Evolutionary conservation across 192 early-diverging fungal species (phyloP).

Genomic region (Coemansia sp.): DNA sequence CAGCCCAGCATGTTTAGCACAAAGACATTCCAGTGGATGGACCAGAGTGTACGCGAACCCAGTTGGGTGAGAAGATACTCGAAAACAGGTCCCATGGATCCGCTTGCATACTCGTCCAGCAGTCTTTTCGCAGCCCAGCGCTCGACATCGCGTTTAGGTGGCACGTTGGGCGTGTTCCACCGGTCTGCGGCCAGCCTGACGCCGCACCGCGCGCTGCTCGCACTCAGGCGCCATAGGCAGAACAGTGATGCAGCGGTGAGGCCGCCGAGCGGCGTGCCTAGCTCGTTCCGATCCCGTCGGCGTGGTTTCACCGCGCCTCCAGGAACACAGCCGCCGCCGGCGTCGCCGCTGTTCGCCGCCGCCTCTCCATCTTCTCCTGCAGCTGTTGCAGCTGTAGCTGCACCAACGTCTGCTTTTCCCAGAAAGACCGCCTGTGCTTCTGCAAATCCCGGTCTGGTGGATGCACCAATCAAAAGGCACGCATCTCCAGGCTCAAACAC

Average conservation of each 20-base stretch:
- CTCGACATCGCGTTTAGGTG: conserved; percentile 7
- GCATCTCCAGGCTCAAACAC: neutral
- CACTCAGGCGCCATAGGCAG: conserved; percentile 40
- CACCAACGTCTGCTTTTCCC: conserved; percentile 3
- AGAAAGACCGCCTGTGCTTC: neutral
- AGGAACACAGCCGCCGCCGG: conserved; percentile 20
- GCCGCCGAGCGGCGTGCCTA: conserved; percentile 38
- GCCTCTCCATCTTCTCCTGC: neutral
- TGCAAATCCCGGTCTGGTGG: neutral
- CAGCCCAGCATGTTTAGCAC: conserved; percentile 40
- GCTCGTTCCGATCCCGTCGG: conserved; percentile 28
- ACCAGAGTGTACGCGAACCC: conserved; percentile 27
- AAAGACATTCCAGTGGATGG: conserved; percentile 56
- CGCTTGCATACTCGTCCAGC: conserved; percentile 46
- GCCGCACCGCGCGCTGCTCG: conserved; percentile 31
- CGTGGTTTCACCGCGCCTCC: conserved; percentile 45
- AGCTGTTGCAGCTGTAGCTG: neutral
- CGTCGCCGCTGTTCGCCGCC: neutral
- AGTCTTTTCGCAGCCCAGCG: conserved; percentile 31
- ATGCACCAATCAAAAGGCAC: neutral
- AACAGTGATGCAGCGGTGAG: conserved; percentile 35
- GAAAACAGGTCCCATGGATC: conserved; percentile 22
- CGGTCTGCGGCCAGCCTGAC: conserved; percentile 34
- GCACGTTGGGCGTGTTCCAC: conserved; percentile 31
- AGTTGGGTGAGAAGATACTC: conserved; percentile 41